A percentile compares a stretch with the other conserved stretches of the same genome.
phyloP scores from a whole-genome alignment of 192 early-diverging fungal species.

The Coemansia asiatica region DNA sequence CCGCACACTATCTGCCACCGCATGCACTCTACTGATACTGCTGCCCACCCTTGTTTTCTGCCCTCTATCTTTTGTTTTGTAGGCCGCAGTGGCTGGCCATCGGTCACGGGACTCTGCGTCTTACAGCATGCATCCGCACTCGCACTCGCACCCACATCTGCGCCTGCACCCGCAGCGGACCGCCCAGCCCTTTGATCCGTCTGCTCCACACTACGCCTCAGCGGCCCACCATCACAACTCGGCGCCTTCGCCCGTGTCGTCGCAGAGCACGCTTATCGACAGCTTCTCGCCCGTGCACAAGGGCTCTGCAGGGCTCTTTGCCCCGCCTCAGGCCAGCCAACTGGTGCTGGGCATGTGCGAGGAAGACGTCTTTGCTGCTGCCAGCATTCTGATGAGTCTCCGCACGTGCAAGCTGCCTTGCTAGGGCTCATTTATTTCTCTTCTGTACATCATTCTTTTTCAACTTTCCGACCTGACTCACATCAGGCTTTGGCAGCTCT shows the following conservation, averaged over 20 bases:
- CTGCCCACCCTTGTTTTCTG: conserved; percentile 2
- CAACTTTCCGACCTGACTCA: too few relatives aligned
- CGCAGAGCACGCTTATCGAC: conserved; percentile 37
- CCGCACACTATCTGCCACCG: background rate
- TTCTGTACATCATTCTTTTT: too few relatives aligned
- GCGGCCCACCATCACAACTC: conserved; percentile 7
- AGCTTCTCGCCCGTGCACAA: conserved; percentile 32
- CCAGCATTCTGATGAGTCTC: conserved; percentile 56
- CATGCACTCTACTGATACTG: conserved; percentile 7
- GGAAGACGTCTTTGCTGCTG: conserved; percentile 52
- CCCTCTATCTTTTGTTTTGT: conserved; percentile 6
- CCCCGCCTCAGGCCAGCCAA: conserved; percentile 15
- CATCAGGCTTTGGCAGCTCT: too few relatives aligned
- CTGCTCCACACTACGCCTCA: conserved; percentile 1
- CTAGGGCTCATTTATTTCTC: too few relatives aligned
- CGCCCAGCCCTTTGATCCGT: conserved; percentile 30
- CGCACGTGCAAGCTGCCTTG: conserved; percentile 54
- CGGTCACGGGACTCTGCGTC: conserved; percentile 11
- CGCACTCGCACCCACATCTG: background rate
- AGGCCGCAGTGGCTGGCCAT: conserved; percentile 11
- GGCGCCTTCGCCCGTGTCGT: conserved; percentile 43
- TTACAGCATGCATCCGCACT: conserved; percentile 1
- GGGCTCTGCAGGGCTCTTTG: too few relatives aligned
- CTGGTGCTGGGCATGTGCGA: conserved; percentile 13
- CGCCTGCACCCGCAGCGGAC: too few relatives aligned